These are phyloP conservation scores for Yamadazyma nakazawae DNA, from an alignment of 805 yeast genomes.

Conservation along the genomic window DNA sequence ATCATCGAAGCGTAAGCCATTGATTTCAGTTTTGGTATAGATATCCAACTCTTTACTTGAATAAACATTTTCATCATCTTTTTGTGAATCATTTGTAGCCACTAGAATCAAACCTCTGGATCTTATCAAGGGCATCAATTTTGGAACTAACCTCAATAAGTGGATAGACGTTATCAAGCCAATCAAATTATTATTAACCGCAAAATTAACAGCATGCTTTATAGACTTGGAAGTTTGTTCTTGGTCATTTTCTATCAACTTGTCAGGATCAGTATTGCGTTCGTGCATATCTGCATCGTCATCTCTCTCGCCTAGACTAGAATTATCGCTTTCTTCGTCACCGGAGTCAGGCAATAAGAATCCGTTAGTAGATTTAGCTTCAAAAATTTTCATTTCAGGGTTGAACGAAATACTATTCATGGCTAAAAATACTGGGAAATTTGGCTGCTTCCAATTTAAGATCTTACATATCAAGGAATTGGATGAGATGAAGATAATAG, in stretches of 20 bases:
- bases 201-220: constrained; percentile 78
- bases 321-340: constrained; percentile 8
- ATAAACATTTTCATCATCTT: constrained; percentile 21
- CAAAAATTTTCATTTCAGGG: constrained; percentile 25
- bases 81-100: constrained; percentile 49
- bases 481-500: constrained; percentile 79
- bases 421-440: constrained; percentile 87
- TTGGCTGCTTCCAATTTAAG: constrained; percentile 97
- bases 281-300: constrained; percentile 11
- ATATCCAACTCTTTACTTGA: constrained; percentile 30
- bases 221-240: constrained; percentile 57
- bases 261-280: constrained; percentile 13
- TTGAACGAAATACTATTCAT: constrained; percentile 60
- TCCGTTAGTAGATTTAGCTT: constrained; percentile 41
- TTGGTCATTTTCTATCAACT: constrained; percentile 28
- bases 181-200: constrained; percentile 75
- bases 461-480: constrained; percentile 91
- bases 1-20: constrained; percentile 65
- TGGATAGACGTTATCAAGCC: constrained; percentile 79
- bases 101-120: constrained; percentile 80
- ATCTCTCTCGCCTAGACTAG: constrained; percentile 19
- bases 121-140: constrained; percentile 68
- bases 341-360: constrained; percentile 20
- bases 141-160: constrained; percentile 69
- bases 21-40: constrained; percentile 47